Evolutionary conservation across 1,139 yeast species (phyloP), one percentile per base, ranked within the genome.

Genomic region (Debaryomyces psychrophilus): DNA sequence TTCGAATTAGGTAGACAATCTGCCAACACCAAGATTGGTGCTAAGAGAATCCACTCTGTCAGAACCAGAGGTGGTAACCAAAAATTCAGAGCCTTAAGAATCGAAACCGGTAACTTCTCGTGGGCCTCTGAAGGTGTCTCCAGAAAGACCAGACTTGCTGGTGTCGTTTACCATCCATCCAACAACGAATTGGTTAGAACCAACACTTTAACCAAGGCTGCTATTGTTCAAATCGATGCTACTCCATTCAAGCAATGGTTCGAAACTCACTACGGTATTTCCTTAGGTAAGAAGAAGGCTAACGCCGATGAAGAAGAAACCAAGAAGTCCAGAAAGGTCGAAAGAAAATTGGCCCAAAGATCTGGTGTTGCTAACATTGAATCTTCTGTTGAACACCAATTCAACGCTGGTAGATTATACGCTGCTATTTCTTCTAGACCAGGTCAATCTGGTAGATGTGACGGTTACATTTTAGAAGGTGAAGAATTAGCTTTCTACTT

Each of bases 21-120:
- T 68, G 96, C 99, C 73, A 90, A 88, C 93, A 93, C 99, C 82
- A 90, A 90, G 85, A 92, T 93, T 70, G 99, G 99, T 73, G 80
- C 95, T 66, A 93, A 93, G 90, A 90, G 99, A 83, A 90, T 93
- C 72, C 99, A 95, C 86, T 68, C 95, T 65, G 98, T 93, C 70
- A 95, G 99, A 85, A 90, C 97, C 76, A 93, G 99, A 82, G 99
- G 99, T 81, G 99, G 99, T 77, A 92, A 93, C 95, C 83, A 87
- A 82, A 93, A 93, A 83, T 93, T 87, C 95, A 90, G 98, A 86
- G 99, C 99, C 75, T 86, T 93, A 77, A 93, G 99, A 87, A 78
- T 95, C 68, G 99, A 93, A 79, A 82, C 97, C 67, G 99, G 99
- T 81, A 93, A 93, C 97, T 93, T 92, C 83, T 90, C 99, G 51